phyloP scores from a whole-genome alignment of 2,329 filamentous ascomycete species.

The Microcyclospora pomicola region DNA sequence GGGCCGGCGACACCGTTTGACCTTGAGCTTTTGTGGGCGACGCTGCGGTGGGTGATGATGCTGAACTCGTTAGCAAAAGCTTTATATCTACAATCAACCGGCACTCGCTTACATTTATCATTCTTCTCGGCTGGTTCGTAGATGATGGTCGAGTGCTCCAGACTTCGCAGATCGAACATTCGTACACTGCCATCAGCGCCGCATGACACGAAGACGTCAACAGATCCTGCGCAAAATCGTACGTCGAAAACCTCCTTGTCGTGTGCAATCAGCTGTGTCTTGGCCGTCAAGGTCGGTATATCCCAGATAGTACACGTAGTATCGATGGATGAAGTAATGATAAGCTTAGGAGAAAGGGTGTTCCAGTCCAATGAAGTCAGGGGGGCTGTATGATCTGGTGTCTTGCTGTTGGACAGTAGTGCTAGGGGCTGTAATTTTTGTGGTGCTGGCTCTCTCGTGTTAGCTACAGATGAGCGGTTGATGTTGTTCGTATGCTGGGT shows the following conservation, averaged over 20 bases:
- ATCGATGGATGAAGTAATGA: conserved; percentile 97
- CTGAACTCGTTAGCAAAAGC: background rate
- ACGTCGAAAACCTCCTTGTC: conserved; percentile 99
- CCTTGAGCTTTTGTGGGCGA: conserved; percentile 55
- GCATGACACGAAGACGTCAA: conserved; percentile 97
- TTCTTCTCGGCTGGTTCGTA: conserved; percentile 92
- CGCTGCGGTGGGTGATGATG: conserved; percentile 40
- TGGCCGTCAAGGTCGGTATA: conserved; percentile 91
- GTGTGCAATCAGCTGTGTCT: conserved; percentile 95
- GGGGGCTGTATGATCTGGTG: conserved; percentile 91
- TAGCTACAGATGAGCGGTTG: conserved; percentile 48
- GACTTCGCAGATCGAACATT: conserved; percentile 93
- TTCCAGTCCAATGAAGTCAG: conserved; percentile 98
- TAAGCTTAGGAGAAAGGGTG: conserved; percentile 86
- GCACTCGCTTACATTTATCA: conserved; percentile 27
- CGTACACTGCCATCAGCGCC: conserved; percentile 93
- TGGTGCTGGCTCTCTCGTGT: conserved; percentile 45
- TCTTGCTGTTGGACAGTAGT: conserved; percentile 92
- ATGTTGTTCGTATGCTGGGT: conserved; percentile 47
- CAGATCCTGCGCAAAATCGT: conserved; percentile 90
- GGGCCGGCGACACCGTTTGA: conserved; percentile 52
- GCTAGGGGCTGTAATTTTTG: conserved; percentile 84
- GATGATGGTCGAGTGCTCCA: conserved; percentile 97
- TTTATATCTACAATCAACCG: background rate
- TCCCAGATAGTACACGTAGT: conserved; percentile 99